These are phyloP conservation scores for Phytophthora cactorum DNA, from an alignment of 352 stramenopile genomes.

Conservation along the genomic window DNA sequence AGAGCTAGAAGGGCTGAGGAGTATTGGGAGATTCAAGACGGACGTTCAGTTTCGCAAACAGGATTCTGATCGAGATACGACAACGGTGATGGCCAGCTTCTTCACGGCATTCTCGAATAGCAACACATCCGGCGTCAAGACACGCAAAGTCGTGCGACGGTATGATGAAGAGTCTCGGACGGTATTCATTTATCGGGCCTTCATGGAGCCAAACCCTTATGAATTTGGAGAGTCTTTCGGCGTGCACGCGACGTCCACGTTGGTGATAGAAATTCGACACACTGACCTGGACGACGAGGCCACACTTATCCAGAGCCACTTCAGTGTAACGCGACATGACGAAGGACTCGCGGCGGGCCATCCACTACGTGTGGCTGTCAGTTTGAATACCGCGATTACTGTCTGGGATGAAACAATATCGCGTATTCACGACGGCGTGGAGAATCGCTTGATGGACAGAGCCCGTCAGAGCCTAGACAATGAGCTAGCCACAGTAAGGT, in stretches of 20 bases:
- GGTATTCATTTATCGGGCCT: constrained; percentile 7
- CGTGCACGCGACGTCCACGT: constrained; percentile 2
- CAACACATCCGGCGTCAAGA: not conserved
- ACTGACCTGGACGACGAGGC: not conserved
- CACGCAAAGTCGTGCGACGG: constrained; percentile 9
- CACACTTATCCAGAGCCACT: constrained; percentile 10
- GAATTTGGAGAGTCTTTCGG: not conserved
- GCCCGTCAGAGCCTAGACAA: not conserved
- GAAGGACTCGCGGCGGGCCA: constrained; percentile 6
- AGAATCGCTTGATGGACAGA: not conserved
- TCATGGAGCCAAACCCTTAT: constrained; percentile 2
- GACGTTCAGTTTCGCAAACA: not conserved
- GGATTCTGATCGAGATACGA: not conserved
- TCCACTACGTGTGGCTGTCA: not conserved
- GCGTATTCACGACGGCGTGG: constrained; percentile 10
- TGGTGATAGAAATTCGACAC: constrained; percentile 4
- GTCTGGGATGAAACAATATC: constrained; percentile 13
- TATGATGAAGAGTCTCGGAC: constrained; percentile 9
- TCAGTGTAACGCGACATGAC: constrained; percentile 8
- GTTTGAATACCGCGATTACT: constrained; percentile 6
- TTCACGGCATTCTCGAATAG: not conserved
- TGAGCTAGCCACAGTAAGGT: no score
- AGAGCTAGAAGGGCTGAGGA: constrained; percentile 2
- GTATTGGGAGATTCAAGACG: not conserved
- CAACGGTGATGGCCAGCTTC: not conserved